A percentile compares a stretch with the other conserved stretches of the same genome.
Evolutionary conservation across 441 rosid genomes (phyloP).

Genomic region (Erysimum cheiri): DNA sequence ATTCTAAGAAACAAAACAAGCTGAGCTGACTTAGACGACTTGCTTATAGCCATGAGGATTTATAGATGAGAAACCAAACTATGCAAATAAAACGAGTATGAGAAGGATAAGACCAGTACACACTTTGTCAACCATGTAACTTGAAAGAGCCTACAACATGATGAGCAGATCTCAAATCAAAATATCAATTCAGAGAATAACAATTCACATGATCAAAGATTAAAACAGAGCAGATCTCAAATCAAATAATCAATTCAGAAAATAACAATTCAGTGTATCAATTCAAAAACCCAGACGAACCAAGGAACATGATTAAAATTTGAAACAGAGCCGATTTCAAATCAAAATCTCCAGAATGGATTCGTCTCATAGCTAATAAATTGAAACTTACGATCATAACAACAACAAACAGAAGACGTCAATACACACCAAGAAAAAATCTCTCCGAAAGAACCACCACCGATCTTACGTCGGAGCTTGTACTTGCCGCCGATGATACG

Average conservation of each 20-base stretch:
- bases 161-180: conserved; percentile 64
- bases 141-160: too few species aligned
- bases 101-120: too few species aligned
- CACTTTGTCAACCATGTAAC: background rate
- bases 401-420: background rate
- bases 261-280: too few species aligned
- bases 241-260: conserved; percentile 11
- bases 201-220: too few species aligned
- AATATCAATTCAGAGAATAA: conserved; percentile 9
- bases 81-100: too few species aligned
- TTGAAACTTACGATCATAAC: conserved; percentile 42
- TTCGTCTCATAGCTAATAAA: background rate
- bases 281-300: background rate
- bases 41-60: too few species aligned
- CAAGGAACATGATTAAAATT: background rate
- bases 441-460: conserved; percentile 96
- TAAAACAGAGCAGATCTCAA: too few species aligned
- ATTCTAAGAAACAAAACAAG: background rate
- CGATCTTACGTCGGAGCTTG: conserved; percentile 95
- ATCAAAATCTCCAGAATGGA: background rate
- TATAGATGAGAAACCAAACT: too few species aligned
- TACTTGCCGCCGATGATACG: conserved; percentile 86
- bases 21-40: background rate
- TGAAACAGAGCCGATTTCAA: conserved; percentile 30
- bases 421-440: conserved; percentile 74